phyloP scores from a whole-genome alignment of 306 rosid genomes.

The Fragaria iinumae region DNA sequence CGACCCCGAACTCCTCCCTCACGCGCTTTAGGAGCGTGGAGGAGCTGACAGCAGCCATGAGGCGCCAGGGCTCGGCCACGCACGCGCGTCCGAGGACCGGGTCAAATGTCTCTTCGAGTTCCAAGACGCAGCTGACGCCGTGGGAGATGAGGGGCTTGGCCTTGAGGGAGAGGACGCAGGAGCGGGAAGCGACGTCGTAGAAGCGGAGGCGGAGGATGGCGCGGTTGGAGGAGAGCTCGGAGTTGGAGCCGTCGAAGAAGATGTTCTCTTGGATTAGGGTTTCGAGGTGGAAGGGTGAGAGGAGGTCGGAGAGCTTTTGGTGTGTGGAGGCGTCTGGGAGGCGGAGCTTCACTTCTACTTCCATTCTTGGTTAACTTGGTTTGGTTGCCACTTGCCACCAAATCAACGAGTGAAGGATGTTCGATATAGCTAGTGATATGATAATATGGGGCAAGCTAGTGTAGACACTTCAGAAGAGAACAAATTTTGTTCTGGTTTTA shows the following conservation, averaged over 20 bases:
- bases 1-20: conserved; percentile 35
- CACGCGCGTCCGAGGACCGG: conserved; percentile 43
- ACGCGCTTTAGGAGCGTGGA: conserved; percentile 38
- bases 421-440: background rate
- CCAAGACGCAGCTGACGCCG: conserved; percentile 51
- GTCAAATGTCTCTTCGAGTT: conserved; percentile 56
- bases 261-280: conserved; percentile 56
- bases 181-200: conserved; percentile 25
- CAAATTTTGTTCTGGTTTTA: no score
- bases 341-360: conserved; percentile 59
- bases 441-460: background rate
- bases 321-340: conserved; percentile 47
- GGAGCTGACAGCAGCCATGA: conserved; percentile 19
- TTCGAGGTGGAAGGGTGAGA: conserved; percentile 47
- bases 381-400: conserved; percentile 1
- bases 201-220: conserved; percentile 60
- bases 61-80: conserved; percentile 56
- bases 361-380: conserved; percentile 20
- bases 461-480: no score
- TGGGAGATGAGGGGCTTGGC: conserved; percentile 43
- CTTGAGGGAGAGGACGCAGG: conserved; percentile 45
- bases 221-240: conserved; percentile 52
- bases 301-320: conserved; percentile 52
- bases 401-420: conserved; percentile 4
- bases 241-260: conserved; percentile 54